Conservation (phyloP, 306 rosid genomes). For the Dalbergia cochinchinensis region DNA sequence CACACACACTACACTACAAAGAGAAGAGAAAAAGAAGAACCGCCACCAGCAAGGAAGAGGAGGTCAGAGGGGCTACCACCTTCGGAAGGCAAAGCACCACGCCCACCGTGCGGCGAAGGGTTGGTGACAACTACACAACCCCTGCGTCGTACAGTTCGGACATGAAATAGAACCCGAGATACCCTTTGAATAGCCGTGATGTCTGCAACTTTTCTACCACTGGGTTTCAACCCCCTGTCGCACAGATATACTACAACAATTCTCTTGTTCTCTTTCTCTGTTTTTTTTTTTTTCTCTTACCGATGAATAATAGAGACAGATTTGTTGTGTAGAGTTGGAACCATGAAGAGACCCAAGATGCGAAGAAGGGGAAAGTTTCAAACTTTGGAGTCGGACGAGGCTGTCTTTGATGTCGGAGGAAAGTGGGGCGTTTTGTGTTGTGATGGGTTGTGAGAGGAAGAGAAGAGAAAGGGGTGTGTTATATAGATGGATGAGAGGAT, state of each 20-base stretch:
- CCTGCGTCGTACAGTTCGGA: conserved; percentile 80
- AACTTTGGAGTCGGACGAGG: not conserved
- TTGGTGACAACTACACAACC: conserved; percentile 70
- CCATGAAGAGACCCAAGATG: conserved; percentile 7
- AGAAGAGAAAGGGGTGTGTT: conserved; percentile 4
- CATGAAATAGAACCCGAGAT: conserved; percentile 73
- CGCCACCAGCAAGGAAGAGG: conserved; percentile 98
- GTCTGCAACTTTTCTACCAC: conserved; percentile 74
- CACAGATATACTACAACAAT: too few relatives aligned
- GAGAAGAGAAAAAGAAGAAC: conserved; percentile 31
- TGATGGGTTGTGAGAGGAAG: not conserved
- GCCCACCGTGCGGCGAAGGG: conserved; percentile 99
- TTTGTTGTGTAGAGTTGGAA: not conserved
- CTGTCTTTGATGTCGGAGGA: too few relatives aligned
- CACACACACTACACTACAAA: not conserved
- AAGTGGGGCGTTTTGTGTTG: too few relatives aligned
- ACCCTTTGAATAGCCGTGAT: conserved; percentile 97
- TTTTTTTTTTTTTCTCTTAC: not conserved
- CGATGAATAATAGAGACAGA: too few relatives aligned
- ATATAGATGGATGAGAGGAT: conserved; percentile 44
- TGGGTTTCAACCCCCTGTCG: conserved; percentile 68
- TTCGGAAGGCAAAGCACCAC: conserved; percentile 99
- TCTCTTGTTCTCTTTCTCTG: not conserved
- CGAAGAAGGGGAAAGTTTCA: not conserved
- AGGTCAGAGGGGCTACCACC: conserved; percentile 99